Percentiles rank a stretch among this genome's conserved stretches.
Evolutionary conservation across 208 protist species (phyloP).

Genomic region (Wallacemonas rigidus): DNA sequence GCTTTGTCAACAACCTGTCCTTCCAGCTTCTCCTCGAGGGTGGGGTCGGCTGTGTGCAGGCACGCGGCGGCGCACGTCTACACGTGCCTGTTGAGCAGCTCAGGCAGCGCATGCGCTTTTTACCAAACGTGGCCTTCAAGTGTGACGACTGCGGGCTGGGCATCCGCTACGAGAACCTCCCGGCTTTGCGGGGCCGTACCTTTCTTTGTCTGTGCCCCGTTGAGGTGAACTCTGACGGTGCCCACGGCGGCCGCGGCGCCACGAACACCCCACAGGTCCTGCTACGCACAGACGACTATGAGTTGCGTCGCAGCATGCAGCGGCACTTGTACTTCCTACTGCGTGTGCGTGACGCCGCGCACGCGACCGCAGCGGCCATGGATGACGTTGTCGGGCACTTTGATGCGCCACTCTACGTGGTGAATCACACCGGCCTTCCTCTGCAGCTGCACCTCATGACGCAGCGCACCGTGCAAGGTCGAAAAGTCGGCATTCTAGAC

Average conservation of each 20-base stretch:
- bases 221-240: not conserved
- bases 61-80: constrained; percentile 7
- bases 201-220: constrained; percentile 52
- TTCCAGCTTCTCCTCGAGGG: constrained; percentile 33
- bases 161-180: constrained; percentile 63
- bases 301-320: constrained; percentile 23
- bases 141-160: constrained; percentile 41
- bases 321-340: constrained; percentile 53
- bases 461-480: constrained; percentile 24
- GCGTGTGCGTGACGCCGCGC: constrained; percentile 18
- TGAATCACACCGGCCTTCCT: constrained; percentile 60
- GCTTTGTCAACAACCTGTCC: constrained; percentile 54
- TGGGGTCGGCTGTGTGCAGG: constrained; percentile 28
- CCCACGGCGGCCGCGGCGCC: not conserved
- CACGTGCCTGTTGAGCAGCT: constrained; percentile 36
- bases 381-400: constrained; percentile 12
- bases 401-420: constrained; percentile 27
- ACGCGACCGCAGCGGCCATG: constrained; percentile 6
- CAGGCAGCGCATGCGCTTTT: constrained; percentile 30
- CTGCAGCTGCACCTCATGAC: constrained; percentile 51
- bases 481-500: constrained; percentile 32
- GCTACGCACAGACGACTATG: constrained; percentile 36
- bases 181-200: constrained; percentile 38
- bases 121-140: constrained; percentile 20
- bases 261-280: not conserved